A percentile compares a stretch with the other conserved stretches of the same genome.
Evolutionary conservation across 805 yeast genomes (phyloP).

Genomic region (Metschnikowia borealis): DNA sequence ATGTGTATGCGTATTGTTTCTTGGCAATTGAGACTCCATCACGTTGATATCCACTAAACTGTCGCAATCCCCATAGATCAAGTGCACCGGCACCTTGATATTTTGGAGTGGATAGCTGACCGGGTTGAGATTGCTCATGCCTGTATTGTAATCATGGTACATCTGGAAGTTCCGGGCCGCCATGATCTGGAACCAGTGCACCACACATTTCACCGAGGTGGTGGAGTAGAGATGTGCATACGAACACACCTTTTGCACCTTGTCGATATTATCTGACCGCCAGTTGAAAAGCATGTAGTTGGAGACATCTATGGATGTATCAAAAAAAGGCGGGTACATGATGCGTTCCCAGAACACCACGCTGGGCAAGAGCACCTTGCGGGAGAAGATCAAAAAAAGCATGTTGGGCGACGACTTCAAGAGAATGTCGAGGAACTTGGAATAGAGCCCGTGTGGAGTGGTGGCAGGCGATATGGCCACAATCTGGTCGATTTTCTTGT

Average conservation of each 20-base stretch:
- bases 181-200: conserved; percentile 51
- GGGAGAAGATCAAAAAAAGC: conserved; percentile 69
- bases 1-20: conserved; percentile 42
- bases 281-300: conserved; percentile 73
- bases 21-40: conserved; percentile 67
- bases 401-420: conserved; percentile 73
- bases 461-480: conserved; percentile 92
- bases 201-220: conserved; percentile 86
- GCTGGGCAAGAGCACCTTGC: conserved; percentile 67
- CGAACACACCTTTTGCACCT: conserved; percentile 70
- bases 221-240: conserved; percentile 88
- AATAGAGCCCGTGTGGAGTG: conserved; percentile 81
- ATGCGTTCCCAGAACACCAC: conserved; percentile 77
- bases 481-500: conserved; percentile 50
- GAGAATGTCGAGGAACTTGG: conserved; percentile 69
- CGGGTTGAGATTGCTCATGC: conserved; percentile 28
- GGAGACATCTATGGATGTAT: conserved; percentile 65
- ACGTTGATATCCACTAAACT: conserved; percentile 82
- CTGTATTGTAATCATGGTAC: conserved; percentile 59
- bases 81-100: conserved; percentile 59
- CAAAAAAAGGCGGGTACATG: conserved; percentile 73
- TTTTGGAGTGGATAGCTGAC: conserved; percentile 38
- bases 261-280: conserved; percentile 67
- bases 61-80: conserved; percentile 77
- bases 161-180: conserved; percentile 61